Conservation (phyloP, 495 filamentous ascomycete species). For the Bryoglossum gracile region DNA sequence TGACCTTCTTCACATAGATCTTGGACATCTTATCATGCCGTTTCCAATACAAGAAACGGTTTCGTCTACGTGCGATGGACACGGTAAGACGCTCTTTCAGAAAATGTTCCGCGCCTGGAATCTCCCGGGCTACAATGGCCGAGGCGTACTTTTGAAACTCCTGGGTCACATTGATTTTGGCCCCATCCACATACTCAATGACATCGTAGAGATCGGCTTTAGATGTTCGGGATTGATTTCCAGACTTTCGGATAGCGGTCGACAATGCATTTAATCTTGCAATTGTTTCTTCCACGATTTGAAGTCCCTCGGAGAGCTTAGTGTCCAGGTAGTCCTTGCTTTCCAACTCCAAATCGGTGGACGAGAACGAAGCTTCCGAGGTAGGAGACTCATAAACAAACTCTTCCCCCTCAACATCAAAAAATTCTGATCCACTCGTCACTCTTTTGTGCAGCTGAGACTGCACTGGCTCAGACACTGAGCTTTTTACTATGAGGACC, state of each 20-base stretch:
- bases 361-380: background rate
- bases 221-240: background rate
- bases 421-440: background rate
- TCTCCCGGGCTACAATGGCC: background rate
- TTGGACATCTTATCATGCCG: background rate
- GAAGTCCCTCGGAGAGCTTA: background rate
- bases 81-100: background rate
- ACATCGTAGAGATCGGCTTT: background rate
- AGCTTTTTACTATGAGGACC: background rate
- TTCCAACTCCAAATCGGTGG: background rate
- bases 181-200: background rate
- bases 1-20: background rate
- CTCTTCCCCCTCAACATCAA: background rate
- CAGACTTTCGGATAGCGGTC: background rate
- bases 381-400: background rate
- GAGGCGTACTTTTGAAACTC: background rate
- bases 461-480: background rate
- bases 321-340: background rate
- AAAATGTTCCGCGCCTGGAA: background rate
- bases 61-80: background rate
- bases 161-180: background rate
- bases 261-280: background rate
- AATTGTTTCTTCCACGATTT: background rate
- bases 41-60: background rate
- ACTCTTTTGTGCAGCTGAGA: background rate